Conservation (phyloP, 352 stramenopile genomes). For the Pythium dissotocum region DNA sequence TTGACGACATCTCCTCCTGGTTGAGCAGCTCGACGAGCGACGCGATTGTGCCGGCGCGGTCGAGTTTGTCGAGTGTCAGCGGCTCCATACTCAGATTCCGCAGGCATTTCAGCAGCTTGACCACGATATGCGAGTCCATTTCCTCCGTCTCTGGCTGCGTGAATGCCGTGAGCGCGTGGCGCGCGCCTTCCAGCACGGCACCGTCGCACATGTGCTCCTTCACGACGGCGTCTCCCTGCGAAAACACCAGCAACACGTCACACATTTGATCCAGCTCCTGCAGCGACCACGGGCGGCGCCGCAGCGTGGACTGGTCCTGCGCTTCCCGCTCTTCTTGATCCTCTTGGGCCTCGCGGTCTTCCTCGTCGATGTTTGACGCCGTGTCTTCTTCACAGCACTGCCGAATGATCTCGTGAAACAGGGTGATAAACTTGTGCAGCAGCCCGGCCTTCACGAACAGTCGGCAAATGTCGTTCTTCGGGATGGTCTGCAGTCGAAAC, state of each 20-base stretch:
- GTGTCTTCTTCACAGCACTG: slow-evolving; percentile 24
- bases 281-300: slow-evolving; percentile 44
- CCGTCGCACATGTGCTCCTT: slow-evolving; percentile 93
- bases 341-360: slow-evolving; percentile 13
- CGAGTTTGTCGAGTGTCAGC: slow-evolving; percentile 85
- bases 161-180: slow-evolving; percentile 50
- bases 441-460: slow-evolving; percentile 93
- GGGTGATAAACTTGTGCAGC: slow-evolving; percentile 84
- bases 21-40: slow-evolving; percentile 82
- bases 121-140: slow-evolving; percentile 37
- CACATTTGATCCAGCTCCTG: slow-evolving; percentile 81
- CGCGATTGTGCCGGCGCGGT: slow-evolving; percentile 85
- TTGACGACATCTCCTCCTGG: slow-evolving; percentile 35
- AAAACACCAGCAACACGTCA: slow-evolving; percentile 91
- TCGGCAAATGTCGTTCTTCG: slow-evolving; percentile 93
- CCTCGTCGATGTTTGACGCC: slow-evolving; percentile 16
- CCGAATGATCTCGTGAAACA: slow-evolving; percentile 80
- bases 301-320: slow-evolving; percentile 24
- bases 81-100: slow-evolving; percentile 92
- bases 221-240: slow-evolving; percentile 89
- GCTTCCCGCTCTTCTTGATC: slow-evolving; percentile 14
- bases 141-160: slow-evolving; percentile 7
- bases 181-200: slow-evolving; percentile 65
- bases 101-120: slow-evolving; percentile 86
- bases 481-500: slow-evolving; percentile 91